These are phyloP conservation scores for Lipomyces orientalis DNA, from an alignment of 805 yeast species.

Conservation along the genomic window DNA sequence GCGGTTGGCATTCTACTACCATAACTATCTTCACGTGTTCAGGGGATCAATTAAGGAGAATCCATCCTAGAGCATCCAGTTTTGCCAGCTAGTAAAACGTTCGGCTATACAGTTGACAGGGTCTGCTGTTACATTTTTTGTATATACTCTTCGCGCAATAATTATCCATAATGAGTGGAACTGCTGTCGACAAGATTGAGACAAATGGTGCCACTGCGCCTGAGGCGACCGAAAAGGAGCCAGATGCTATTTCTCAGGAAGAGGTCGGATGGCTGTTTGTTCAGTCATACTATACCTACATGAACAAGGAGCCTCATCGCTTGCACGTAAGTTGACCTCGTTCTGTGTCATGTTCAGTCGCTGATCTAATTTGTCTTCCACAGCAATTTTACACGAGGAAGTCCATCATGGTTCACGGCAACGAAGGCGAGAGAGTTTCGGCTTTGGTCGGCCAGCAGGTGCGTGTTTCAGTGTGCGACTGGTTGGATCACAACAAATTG, in stretches of 20 bases:
- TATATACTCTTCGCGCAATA: background rate
- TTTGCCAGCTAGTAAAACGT: background rate
- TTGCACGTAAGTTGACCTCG: conserved; percentile 40
- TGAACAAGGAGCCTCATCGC: conserved; percentile 44
- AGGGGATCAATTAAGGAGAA: background rate
- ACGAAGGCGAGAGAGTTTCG: conserved; percentile 46
- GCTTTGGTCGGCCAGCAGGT: conserved; percentile 43
- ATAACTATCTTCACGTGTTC: background rate
- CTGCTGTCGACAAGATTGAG: background rate
- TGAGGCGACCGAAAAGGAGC: conserved; percentile 12
- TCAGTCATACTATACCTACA: conserved; percentile 48
- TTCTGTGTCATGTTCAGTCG: background rate
- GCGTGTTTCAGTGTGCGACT: conserved; percentile 7
- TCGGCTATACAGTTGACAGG: background rate
- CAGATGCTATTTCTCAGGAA: conserved; percentile 33
- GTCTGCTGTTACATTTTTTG: background rate
- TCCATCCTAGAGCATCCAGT: background rate
- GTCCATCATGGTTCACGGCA: conserved; percentile 48
- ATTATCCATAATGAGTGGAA: background rate
- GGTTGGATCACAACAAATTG: background rate
- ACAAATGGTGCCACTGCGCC: background rate
- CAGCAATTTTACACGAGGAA: conserved; percentile 46
- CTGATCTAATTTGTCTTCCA: background rate
- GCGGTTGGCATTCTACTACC: background rate
- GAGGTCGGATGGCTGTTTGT: conserved; percentile 50